These are phyloP conservation scores for Casuarina cunninghamiana DNA, from an alignment of 306 rosid genomes.

Conservation along the genomic window DNA sequence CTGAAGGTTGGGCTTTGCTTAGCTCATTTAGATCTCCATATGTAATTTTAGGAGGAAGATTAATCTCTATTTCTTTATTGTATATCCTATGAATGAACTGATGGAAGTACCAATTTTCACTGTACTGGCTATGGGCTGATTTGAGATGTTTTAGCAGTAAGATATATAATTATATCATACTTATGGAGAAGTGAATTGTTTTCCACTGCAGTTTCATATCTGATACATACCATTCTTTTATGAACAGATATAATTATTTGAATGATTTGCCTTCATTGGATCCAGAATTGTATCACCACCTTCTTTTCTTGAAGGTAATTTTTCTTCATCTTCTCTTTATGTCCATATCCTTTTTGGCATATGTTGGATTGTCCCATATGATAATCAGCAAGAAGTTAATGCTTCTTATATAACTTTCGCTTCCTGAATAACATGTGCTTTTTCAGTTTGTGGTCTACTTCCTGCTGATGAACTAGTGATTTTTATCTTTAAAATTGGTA, in stretches of 20 bases:
- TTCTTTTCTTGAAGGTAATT: conserved; percentile 86
- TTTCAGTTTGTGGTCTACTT: not conserved
- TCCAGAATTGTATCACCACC: conserved; percentile 94
- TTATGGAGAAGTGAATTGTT: not conserved
- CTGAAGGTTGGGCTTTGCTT: not conserved
- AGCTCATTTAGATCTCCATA: not conserved
- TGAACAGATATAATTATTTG: conserved; percentile 83
- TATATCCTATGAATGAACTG: not conserved
- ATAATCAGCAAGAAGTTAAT: conserved; percentile 2
- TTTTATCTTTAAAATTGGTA: not conserved
- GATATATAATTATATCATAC: not conserved
- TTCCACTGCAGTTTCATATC: not conserved
- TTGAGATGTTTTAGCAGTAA: not conserved
- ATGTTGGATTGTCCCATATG: not conserved
- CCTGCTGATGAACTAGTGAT: not conserved
- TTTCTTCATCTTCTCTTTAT: not conserved
- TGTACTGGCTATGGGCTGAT: not conserved
- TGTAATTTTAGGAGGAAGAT: not conserved
- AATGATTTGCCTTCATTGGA: conserved; percentile 97
- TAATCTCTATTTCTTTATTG: not conserved
- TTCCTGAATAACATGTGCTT: not conserved
- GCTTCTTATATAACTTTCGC: not conserved
- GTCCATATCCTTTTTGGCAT: not conserved
- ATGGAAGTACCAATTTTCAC: not conserved
- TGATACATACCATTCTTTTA: conserved; percentile 5